Percentiles rank a stretch among this genome's conserved stretches.
Evolutionary conservation across 257 asterid species (phyloP).

Genomic region (Linaria vulgaris): DNA sequence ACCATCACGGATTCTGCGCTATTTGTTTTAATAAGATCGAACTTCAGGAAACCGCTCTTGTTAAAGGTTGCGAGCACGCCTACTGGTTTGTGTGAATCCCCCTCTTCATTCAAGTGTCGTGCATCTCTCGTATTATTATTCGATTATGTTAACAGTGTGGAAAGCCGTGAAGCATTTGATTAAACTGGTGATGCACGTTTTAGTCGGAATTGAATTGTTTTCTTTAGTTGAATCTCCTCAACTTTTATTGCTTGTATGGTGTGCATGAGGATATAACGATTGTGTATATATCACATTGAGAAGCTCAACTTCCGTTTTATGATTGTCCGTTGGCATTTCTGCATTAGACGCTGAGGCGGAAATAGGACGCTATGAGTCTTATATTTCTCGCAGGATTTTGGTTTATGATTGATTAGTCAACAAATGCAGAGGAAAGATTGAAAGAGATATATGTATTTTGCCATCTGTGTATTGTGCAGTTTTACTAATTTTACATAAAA

Average conservation of each 20-base stretch:
- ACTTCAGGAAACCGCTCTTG: slow-evolving; percentile 88
- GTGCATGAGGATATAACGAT: slow-evolving; percentile 3
- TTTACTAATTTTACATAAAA: neutral
- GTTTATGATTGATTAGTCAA: slow-evolving; percentile 12
- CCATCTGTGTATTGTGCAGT: neutral
- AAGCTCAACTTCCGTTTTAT: too few species aligned
- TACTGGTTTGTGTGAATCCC: slow-evolving; percentile 80
- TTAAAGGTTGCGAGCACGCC: slow-evolving; percentile 99
- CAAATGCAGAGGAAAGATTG: neutral
- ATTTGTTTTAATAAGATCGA: slow-evolving; percentile 71
- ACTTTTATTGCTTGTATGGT: slow-evolving; percentile 7
- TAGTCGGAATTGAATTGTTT: too few species aligned
- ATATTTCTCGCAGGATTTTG: slow-evolving; percentile 16
- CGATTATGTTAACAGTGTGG: neutral
- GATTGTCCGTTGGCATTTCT: too few species aligned
- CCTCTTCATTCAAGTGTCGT: slow-evolving; percentile 2
- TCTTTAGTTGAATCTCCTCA: neutral
- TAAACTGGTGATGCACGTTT: too few species aligned
- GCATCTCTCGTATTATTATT: neutral
- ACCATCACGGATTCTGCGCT: slow-evolving; percentile 72
- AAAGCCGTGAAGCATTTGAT: neutral
- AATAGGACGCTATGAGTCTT: neutral
- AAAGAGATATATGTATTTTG: neutral
- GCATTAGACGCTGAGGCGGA: slow-evolving; percentile 12
- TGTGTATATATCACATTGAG: neutral